Conservation (phyloP, 805 yeast genomes). For the Candida sakaeoensis region DNA sequence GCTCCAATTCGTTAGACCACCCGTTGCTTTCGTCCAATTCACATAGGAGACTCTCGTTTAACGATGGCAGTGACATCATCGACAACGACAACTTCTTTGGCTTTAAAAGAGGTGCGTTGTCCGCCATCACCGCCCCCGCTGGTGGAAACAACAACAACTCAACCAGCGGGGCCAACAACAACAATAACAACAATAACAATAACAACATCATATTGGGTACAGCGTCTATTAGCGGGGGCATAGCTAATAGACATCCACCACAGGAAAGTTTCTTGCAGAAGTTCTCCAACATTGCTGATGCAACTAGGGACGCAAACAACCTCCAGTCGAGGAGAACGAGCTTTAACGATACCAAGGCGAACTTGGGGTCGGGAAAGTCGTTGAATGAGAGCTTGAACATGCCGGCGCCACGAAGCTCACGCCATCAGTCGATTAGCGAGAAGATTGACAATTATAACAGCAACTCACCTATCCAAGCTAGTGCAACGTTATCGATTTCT, state of each 20-base stretch:
- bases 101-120: conserved; percentile 45
- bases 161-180: too few relatives aligned
- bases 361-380: conserved; percentile 15
- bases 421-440: conserved; percentile 56
- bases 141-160: conserved; percentile 17
- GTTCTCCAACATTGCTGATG: conserved; percentile 63
- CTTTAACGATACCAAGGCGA: conserved; percentile 33
- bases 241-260: conserved; percentile 44
- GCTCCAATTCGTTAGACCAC: conserved; percentile 2
- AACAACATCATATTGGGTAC: conserved; percentile 45
- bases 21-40: conserved; percentile 11
- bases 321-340: conserved; percentile 47
- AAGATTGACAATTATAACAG: conserved; percentile 57
- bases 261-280: conserved; percentile 55
- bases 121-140: conserved; percentile 45
- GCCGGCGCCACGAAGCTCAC: conserved; percentile 27
- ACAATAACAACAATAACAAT: conserved; percentile 6
- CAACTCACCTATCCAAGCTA: conserved; percentile 43
- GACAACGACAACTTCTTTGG: conserved; percentile 40
- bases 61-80: conserved; percentile 40
- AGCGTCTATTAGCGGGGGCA: conserved; percentile 59
- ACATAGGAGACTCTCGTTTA: conserved; percentile 38
- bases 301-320: conserved; percentile 54
- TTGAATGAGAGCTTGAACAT: conserved; percentile 42
- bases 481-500: conserved; percentile 30